Evolutionary conservation across 2,329 filamentous ascomycete species (phyloP), one percentile per base, ranked within the genome.

Genomic region (Ophiostoma sp.): DNA sequence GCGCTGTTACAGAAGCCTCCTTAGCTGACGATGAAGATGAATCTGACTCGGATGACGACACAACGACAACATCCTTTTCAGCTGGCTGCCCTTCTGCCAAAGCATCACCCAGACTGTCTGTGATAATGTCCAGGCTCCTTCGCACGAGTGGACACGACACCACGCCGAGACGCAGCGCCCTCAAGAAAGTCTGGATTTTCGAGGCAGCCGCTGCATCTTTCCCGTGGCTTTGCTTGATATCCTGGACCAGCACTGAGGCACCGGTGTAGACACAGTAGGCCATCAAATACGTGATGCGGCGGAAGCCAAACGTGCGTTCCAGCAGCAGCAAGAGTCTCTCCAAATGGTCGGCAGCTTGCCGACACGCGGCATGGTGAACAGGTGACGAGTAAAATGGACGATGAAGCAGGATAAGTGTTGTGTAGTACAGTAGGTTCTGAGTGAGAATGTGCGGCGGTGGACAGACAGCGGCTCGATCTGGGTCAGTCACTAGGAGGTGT

Each of bases 181-280:
- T 77, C 7, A 80, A 73, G 70, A 78, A 80, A 1, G 79, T 80
- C 55, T 78, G 76, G 50, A 80, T 76, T 52, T 72, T 76, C 31
- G 70, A 33, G 66, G 75, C 75, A 5, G 78, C 77, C 2, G 74
- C 75, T 9, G 74, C 50, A 52, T 78, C 55, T 33, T 61, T 61
- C 12, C 8, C 76, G 28, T 15, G 36, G 33, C 75, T 77, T 9
- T 74, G 74, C 59, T 79, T 79, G 39, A 77, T 77, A 69, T 80
- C 79, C 48, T 79, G 76, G 11, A 80, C 75, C 22, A 77, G 76
- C 0, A 78, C 78, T 0, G 79, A 79, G n/a, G 79, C 79, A 9
- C 77, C 78, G 4, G 79, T 80, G 69, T 81, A 81, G 48, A 79
- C 77, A 72, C 79, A 80, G 71, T 81, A 81, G 3, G 77, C 79